Percentiles rank a stretch among this genome's conserved stretches.
Evolutionary conservation across 345 rosid genomes (phyloP).

Genomic region (Citrus trifoliata): DNA sequence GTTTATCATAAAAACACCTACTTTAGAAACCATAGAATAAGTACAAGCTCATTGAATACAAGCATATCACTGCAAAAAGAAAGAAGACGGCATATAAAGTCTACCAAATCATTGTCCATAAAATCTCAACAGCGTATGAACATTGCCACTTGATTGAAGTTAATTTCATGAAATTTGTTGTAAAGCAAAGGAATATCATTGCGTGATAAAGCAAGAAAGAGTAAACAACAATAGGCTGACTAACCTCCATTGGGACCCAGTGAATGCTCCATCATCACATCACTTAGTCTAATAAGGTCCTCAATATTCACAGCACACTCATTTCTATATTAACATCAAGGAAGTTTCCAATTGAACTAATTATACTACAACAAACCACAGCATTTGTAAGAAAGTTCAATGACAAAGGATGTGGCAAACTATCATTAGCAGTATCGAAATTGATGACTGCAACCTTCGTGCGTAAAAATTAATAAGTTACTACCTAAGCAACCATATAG

Average conservation of each 20-base stretch:
- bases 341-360: constrained; percentile 7
- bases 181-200: neutral
- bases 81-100: neutral
- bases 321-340: constrained; percentile 59
- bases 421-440: constrained; percentile 93
- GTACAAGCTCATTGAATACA: neutral
- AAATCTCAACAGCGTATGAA: neutral
- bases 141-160: neutral
- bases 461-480: constrained; percentile 11
- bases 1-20: neutral
- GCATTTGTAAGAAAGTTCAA: neutral
- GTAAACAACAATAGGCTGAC: neutral
- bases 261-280: constrained; percentile 77
- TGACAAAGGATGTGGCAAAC: constrained; percentile 72
- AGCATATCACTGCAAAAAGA: neutral
- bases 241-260: constrained; percentile 98
- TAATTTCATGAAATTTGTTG: neutral
- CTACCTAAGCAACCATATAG: neutral
- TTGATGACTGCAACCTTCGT: constrained; percentile 91
- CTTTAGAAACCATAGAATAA: constrained; percentile 1
- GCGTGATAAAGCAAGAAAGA: neutral
- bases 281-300: constrained; percentile 74
- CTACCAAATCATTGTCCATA: neutral
- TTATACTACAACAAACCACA: neutral
- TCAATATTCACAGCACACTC: constrained; percentile 85